Percentiles rank a stretch among this genome's conserved stretches.
These are phyloP conservation scores for Hortaea werneckii DNA, from an alignment of 2,329 filamentous ascomycete species.

Conservation along the genomic window DNA sequence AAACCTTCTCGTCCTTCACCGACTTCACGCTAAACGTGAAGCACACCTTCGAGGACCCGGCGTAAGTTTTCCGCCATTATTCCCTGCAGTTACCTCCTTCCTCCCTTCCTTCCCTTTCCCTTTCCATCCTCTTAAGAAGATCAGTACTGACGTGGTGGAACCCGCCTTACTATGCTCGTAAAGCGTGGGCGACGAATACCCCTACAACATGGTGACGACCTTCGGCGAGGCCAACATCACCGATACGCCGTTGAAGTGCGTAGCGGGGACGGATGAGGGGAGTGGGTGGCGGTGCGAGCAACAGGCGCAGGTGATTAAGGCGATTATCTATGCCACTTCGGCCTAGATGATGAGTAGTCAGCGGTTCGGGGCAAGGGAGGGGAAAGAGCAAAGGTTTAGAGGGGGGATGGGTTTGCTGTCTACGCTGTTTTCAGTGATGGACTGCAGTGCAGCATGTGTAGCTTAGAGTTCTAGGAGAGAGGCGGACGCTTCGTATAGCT, in stretches of 20 bases:
- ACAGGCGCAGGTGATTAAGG: background rate
- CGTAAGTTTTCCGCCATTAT: constrained; percentile 16
- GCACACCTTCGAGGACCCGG: constrained; percentile 19
- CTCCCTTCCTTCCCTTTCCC: no score
- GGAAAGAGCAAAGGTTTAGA: no score
- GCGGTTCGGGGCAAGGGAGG: no score
- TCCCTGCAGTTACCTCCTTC: no score
- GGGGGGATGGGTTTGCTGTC: no score
- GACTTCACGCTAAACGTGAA: constrained; percentile 17
- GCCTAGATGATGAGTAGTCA: background rate
- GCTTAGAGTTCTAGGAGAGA: no score
- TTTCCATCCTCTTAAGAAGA: no score
- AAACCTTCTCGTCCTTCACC: constrained; percentile 7
- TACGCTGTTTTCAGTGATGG: no score
- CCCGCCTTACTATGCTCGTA: no score
- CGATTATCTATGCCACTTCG: background rate
- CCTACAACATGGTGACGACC: constrained; percentile 18
- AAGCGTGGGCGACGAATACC: constrained; percentile 20
- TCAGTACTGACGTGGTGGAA: no score
- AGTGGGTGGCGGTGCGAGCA: background rate
- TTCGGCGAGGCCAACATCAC: constrained; percentile 10
- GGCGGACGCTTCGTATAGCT: no score
- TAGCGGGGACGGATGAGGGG: background rate
- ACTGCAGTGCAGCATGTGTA: no score
- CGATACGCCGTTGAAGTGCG: background rate